Evolutionary conservation across 306 rosid genomes (phyloP).

Genomic region (Pachyrhizus erosus): DNA sequence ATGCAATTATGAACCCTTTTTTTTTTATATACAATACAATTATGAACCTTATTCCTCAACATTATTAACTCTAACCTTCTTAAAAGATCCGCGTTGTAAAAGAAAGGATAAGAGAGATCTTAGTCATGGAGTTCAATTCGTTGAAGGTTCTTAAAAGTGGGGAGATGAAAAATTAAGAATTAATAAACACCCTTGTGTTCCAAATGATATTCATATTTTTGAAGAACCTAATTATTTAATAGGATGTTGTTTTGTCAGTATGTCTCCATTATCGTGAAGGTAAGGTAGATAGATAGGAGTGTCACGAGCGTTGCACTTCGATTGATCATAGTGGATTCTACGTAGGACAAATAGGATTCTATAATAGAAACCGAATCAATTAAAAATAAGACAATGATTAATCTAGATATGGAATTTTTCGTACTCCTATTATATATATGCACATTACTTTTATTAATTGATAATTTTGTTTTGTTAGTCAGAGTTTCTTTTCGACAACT

Average conservation of each 20-base stretch:
- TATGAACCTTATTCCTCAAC: background rate
- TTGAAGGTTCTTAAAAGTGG: slow-evolving; percentile 30
- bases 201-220: background rate
- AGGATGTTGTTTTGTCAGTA: background rate
- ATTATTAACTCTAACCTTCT: background rate
- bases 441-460: background rate
- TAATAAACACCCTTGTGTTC: slow-evolving; percentile 13
- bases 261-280: background rate
- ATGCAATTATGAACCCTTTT: background rate
- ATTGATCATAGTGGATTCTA: slow-evolving; percentile 12
- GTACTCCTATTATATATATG: background rate
- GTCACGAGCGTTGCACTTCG: background rate
- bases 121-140: background rate
- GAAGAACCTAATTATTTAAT: background rate
- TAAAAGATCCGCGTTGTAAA: background rate
- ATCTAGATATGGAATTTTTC: background rate
- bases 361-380: background rate
- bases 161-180: slow-evolving; percentile 10
- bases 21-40: no score
- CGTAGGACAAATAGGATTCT: background rate
- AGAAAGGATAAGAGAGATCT: background rate
- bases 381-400: background rate
- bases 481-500: background rate
- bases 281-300: background rate
- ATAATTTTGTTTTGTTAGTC: background rate